These are phyloP conservation scores for Pugionium dolabratum DNA, from an alignment of 345 rosid species.

Conservation along the genomic window DNA sequence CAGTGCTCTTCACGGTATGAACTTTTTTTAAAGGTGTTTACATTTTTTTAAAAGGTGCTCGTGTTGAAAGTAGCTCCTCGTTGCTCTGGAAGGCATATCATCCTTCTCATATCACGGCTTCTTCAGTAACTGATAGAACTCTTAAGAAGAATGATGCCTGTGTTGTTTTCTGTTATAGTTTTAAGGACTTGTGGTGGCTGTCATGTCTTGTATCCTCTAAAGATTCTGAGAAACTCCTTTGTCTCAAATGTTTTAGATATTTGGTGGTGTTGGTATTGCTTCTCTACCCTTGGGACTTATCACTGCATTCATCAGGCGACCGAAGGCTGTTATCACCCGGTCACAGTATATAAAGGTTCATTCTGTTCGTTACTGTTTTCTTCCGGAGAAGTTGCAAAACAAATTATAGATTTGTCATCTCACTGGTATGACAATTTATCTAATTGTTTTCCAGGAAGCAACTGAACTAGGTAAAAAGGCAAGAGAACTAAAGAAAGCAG, in stretches of 20 bases:
- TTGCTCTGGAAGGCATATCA: no score
- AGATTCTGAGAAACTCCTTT: slow-evolving; percentile 22
- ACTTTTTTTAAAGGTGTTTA: slow-evolving; percentile 16
- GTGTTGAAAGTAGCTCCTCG: not conserved
- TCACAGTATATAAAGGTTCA: slow-evolving; percentile 94
- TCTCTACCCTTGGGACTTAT: slow-evolving; percentile 94
- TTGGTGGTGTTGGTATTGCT: slow-evolving; percentile 99
- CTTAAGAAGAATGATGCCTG: no score
- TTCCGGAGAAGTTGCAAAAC: not conserved
- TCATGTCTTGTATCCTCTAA: slow-evolving; percentile 19
- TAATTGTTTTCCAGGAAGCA: slow-evolving; percentile 70
- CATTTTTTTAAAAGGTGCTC: not conserved
- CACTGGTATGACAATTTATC: slow-evolving; percentile 18
- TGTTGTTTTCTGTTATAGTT: slow-evolving; percentile 7
- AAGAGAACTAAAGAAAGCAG: slow-evolving; percentile 89
- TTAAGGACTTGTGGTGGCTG: not conserved
- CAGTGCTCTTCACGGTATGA: slow-evolving; percentile 92
- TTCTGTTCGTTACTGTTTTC: slow-evolving; percentile 6
- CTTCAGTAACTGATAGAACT: no score
- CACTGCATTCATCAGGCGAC: slow-evolving; percentile 90
- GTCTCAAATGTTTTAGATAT: slow-evolving; percentile 57
- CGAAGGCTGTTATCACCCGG: slow-evolving; percentile 96
- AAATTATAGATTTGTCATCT: not conserved
- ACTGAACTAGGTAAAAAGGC: slow-evolving; percentile 99
- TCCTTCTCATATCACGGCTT: not conserved